A percentile compares a stretch with the other conserved stretches of the same genome.
Evolutionary conservation across 2,329 filamentous ascomycete genomes (phyloP).

Genomic region (Corynespora cassiicola): DNA sequence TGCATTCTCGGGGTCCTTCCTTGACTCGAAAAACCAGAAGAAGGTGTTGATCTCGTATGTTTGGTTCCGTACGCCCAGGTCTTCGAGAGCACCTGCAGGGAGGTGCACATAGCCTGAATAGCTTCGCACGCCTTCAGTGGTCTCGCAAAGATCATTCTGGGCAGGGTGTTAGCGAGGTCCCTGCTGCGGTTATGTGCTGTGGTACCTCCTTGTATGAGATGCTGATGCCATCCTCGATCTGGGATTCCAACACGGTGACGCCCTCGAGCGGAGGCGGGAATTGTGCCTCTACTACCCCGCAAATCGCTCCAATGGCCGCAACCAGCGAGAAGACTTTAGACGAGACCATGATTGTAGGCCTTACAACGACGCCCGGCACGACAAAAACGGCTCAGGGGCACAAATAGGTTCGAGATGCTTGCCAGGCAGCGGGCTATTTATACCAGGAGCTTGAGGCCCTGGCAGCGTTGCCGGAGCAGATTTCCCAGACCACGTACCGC

Average conservation of each 20-base stretch:
- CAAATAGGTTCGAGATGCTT: conserved; percentile 2
- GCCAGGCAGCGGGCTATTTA: conserved; percentile 1
- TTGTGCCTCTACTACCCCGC: conserved; percentile 32
- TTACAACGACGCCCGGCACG: conserved; percentile 1
- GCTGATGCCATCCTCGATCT: conserved; percentile 46
- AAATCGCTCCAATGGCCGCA: conserved; percentile 19
- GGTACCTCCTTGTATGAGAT: conserved; percentile 55
- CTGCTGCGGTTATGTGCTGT: too few species aligned
- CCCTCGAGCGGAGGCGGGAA: conserved; percentile 49
- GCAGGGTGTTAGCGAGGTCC: conserved; percentile 1
- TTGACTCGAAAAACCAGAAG: conserved; percentile 70
- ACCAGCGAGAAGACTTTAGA: conserved; percentile 12
- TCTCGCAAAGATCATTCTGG: conserved; percentile 60
- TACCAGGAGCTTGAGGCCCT: not conserved
- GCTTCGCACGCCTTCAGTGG: conserved; percentile 60
- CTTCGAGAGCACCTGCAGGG: conserved; percentile 53
- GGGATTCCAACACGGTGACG: conserved; percentile 47
- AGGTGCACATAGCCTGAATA: conserved; percentile 68
- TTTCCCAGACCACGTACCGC: conserved; percentile 7
- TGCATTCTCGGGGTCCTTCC: conserved; percentile 61
- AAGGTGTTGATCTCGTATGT: conserved; percentile 65
- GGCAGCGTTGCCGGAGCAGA: not conserved
- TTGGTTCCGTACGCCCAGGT: conserved; percentile 46
- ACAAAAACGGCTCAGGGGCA: not conserved
- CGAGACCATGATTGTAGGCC: conserved; percentile 13